phyloP scores from a whole-genome alignment of 441 rosid species.

The Manihot esculenta region DNA sequence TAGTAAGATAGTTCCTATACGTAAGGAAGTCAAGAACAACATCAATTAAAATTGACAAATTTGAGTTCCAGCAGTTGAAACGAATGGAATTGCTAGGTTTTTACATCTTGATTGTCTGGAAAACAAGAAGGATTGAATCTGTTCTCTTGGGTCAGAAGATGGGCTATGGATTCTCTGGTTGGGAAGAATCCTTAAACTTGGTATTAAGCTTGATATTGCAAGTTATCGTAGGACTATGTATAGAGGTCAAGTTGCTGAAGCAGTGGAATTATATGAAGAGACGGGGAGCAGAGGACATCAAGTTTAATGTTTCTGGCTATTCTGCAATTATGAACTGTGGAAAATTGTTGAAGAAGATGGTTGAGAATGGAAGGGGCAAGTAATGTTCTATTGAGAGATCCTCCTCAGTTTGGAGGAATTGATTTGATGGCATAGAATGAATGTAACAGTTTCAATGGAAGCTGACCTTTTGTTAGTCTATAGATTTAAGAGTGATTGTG shows the following conservation, averaged over 20 bases:
- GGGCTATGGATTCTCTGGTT: constrained; percentile 23
- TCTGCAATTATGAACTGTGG: constrained; percentile 11
- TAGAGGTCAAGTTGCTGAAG: not conserved
- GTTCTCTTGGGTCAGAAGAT: not conserved
- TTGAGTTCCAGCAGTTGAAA: not conserved
- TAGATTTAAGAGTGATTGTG: not conserved
- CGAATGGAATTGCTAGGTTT: not conserved
- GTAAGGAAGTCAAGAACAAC: too few relatives aligned
- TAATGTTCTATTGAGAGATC: too few relatives aligned
- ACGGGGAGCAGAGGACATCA: constrained; percentile 1
- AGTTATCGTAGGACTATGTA: too few relatives aligned
- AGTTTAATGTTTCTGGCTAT: not conserved
- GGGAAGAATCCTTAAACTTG: constrained; percentile 27
- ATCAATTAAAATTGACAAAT: too few relatives aligned
- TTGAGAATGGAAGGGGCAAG: not conserved
- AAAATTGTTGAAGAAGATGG: constrained; percentile 18
- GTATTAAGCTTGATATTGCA: too few relatives aligned
- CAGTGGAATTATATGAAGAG: not conserved
- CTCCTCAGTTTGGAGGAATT: too few relatives aligned
- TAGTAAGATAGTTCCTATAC: too few relatives aligned
- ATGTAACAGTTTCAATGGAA: not conserved
- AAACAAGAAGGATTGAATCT: not conserved
- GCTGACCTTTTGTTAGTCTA: not conserved
- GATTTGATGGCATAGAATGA: too few relatives aligned
- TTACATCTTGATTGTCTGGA: constrained; percentile 13